phyloP scores from a whole-genome alignment of 2,329 filamentous ascomycete species.

The Penicillium sp. region DNA sequence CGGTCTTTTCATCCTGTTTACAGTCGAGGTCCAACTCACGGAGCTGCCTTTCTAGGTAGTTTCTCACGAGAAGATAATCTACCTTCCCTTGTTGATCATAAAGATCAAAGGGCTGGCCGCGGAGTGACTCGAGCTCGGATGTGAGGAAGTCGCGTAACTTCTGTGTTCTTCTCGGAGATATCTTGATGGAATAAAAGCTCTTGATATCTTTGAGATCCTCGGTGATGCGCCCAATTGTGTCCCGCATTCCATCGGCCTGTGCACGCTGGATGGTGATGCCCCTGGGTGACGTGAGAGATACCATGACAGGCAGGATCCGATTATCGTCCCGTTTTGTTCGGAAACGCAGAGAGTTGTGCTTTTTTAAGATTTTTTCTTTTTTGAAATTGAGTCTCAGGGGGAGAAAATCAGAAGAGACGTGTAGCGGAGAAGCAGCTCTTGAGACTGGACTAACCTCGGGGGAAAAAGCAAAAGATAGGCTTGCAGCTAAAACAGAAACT shows the following conservation, averaged over 20 bases:
- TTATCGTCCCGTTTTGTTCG: not conserved
- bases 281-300: not conserved
- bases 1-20: conserved; percentile 7
- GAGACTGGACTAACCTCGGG: not conserved
- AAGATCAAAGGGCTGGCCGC: not conserved
- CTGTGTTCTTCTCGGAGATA: not conserved
- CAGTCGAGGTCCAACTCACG: conserved; percentile 39
- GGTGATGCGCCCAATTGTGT: not conserved
- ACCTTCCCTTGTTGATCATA: not conserved
- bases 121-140: not conserved
- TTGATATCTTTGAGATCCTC: not conserved
- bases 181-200: not conserved
- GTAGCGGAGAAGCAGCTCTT: too few relatives aligned
- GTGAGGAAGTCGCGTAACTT: not conserved
- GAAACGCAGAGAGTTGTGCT: not conserved
- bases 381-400: not conserved
- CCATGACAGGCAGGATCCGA: not conserved
- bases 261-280: not conserved
- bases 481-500: not conserved
- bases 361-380: not conserved
- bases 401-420: not conserved
- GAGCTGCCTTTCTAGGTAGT: not conserved
- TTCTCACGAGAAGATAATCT: not conserved
- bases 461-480: not conserved
- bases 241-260: not conserved